phyloP scores from a whole-genome alignment of 2,329 filamentous ascomycete species.

The Dothideomycetes sp. region DNA sequence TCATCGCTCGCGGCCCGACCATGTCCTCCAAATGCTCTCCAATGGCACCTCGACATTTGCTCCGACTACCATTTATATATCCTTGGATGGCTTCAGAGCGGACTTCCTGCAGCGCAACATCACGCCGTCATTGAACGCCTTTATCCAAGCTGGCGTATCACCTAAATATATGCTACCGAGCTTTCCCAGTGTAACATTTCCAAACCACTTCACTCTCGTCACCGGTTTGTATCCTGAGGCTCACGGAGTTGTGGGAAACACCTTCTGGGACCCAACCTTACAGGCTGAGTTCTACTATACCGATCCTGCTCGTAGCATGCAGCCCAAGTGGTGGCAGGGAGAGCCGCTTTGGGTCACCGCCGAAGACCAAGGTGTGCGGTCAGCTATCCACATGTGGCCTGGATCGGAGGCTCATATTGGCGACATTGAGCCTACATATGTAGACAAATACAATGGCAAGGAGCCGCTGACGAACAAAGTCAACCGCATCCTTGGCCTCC shows the following conservation, averaged over 20 bases:
- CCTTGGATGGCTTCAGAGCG: slow-evolving; percentile 88
- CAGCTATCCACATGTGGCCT: slow-evolving; percentile 97
- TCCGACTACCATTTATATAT: slow-evolving; percentile 87
- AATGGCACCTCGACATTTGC: slow-evolving; percentile 87
- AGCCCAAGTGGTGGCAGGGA: slow-evolving; percentile 87
- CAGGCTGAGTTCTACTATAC: slow-evolving; percentile 82
- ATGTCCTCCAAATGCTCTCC: slow-evolving; percentile 26
- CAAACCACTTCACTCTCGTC: slow-evolving; percentile 83
- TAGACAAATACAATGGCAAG: slow-evolving; percentile 75
- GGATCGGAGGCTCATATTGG: slow-evolving; percentile 82
- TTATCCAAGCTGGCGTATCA: slow-evolving; percentile 75
- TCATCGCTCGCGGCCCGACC: slow-evolving; percentile 10
- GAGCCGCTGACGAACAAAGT: slow-evolving; percentile 69
- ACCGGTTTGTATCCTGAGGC: slow-evolving; percentile 88
- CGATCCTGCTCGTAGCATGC: slow-evolving; percentile 61
- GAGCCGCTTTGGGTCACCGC: slow-evolving; percentile 93
- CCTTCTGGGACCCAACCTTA: slow-evolving; percentile 77
- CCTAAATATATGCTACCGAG: slow-evolving; percentile 88
- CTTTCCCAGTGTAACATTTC: slow-evolving; percentile 94
- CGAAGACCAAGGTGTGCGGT: slow-evolving; percentile 65
- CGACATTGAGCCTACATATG: slow-evolving; percentile 60
- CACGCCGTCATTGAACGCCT: slow-evolving; percentile 69
- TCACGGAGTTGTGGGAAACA: slow-evolving; percentile 88
- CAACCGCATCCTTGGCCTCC: slow-evolving; percentile 63
- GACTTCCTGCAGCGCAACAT: slow-evolving; percentile 79